Percentiles rank a stretch among this genome's conserved stretches.
phyloP scores from a whole-genome alignment of 352 stramenopile species.

The Pythium plurisporium region DNA sequence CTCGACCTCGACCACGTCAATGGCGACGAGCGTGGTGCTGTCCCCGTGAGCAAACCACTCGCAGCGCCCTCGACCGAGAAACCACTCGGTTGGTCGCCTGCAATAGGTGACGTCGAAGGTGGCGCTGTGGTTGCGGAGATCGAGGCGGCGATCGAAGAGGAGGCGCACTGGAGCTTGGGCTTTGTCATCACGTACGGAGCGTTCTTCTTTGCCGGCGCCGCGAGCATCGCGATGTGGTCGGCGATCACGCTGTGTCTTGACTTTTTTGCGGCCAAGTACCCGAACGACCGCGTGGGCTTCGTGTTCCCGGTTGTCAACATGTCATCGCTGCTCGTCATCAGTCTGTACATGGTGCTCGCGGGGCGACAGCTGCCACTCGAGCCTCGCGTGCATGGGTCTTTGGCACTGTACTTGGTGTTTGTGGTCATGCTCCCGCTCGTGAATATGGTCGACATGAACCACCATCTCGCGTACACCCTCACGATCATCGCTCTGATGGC shows the following conservation, averaged over 20 bases:
- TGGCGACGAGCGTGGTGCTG: neutral
- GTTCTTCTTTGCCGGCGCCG: slow-evolving; percentile 74
- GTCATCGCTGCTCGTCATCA: slow-evolving; percentile 75
- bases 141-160: neutral
- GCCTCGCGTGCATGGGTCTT: slow-evolving; percentile 46
- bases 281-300: slow-evolving; percentile 61
- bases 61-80: no score
- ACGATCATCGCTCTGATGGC: slow-evolving; percentile 60
- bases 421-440: slow-evolving; percentile 51
- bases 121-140: neutral
- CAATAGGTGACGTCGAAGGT: no score
- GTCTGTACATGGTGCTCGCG: slow-evolving; percentile 74
- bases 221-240: slow-evolving; percentile 72
- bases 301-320: slow-evolving; percentile 84
- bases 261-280: slow-evolving; percentile 63
- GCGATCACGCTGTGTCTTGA: slow-evolving; percentile 73
- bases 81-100: no score
- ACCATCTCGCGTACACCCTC: slow-evolving; percentile 42
- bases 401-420: slow-evolving; percentile 51
- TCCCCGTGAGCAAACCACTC: slow-evolving; percentile 2
- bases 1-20: slow-evolving; percentile 21
- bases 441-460: slow-evolving; percentile 52
- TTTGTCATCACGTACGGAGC: slow-evolving; percentile 65
- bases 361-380: slow-evolving; percentile 60
- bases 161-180: slow-evolving; percentile 22